phyloP scores from a whole-genome alignment of 202 grass and related monocot species.

The Elaeis oleifera region DNA sequence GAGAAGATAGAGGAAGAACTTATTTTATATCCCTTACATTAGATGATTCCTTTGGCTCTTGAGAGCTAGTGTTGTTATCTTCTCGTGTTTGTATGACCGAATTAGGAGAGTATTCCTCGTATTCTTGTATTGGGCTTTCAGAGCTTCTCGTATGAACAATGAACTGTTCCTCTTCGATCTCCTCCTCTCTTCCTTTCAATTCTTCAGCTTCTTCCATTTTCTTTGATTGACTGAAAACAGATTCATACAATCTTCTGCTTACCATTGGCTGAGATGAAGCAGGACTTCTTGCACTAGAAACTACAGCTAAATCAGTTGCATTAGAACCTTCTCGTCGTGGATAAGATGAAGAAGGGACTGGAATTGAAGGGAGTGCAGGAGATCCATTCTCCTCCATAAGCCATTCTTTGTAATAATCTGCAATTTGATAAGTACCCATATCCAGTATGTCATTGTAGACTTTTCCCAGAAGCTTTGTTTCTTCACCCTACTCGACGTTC shows the following conservation, averaged over 20 bases:
- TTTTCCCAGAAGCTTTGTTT: slow-evolving; percentile 33
- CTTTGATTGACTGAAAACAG: neutral
- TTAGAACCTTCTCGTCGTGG: slow-evolving; percentile 12
- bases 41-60: slow-evolving; percentile 8
- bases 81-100: neutral
- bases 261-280: neutral
- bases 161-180: neutral
- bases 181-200: neutral
- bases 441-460: slow-evolving; percentile 38
- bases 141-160: neutral
- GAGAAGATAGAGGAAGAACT: too few relatives aligned
- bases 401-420: slow-evolving; percentile 81
- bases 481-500: slow-evolving; percentile 7
- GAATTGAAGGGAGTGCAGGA: slow-evolving; percentile 35
- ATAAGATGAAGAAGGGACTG: slow-evolving; percentile 24
- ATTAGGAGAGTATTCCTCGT: slow-evolving; percentile 5
- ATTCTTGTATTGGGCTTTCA: slow-evolving; percentile 6
- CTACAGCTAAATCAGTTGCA: slow-evolving; percentile 27
- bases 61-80: neutral
- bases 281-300: slow-evolving; percentile 23
- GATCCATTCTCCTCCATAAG: slow-evolving; percentile 33
- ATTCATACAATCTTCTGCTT: slow-evolving; percentile 3
- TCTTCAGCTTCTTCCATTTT: neutral
- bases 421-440: slow-evolving; percentile 41
- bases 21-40: slow-evolving; percentile 1